Base-by-base conservation (phyloP, 768 basidiomycete species). In the Harrya chromipes region DNA sequence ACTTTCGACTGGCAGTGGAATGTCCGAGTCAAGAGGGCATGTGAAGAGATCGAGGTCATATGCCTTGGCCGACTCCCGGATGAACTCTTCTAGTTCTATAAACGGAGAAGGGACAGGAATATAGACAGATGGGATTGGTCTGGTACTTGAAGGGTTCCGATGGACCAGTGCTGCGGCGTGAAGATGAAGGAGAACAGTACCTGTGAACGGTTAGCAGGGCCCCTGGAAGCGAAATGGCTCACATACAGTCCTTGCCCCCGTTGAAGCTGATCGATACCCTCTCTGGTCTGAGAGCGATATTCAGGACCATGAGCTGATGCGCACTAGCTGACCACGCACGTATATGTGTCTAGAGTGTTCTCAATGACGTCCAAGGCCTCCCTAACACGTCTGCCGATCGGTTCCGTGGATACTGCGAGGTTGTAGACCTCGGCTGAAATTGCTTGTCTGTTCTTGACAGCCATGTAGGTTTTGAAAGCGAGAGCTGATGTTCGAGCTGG, bases 171-270 rank as follows among this genome's bases (percentile, higher is more conserved):
- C 84, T 0, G 84, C 91, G 6, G 85, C 86, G 49, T 87, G 86
- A 29, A 98, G 80, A 64, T 97, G 94, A 11, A 98, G 74, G 21
- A 98, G 79, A n/a, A 97, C 93, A 5, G 94, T 98, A 64, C 94
- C 94, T 97, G 61, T 41, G 46, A 40, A 50, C 47, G 8, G 35
- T 58, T 11, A 56, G 45, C 35, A 27, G 20, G 23, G 34, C 31
- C 13, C 10, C 9, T 11, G 29, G 4, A 23, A 27, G 40, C 40
- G 26, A 26, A 9, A 26, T 7, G 20, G n/a, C 13, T 23, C 13
- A 74, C 84, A 59, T 61, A 95, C 97, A 99, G 64, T 99, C 97
- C 68, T 99, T 99, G 45, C 97, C 97, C 10, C 97, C 97, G 58
- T 98, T 99, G 73, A 97, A 99, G 69, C 94, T 97, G 52, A 99